A percentile compares a stretch with the other conserved stretches of the same genome.
Conservation (phyloP, 2,329 filamentous ascomycete genomes). For the Colletotrichum tofieldiae region DNA sequence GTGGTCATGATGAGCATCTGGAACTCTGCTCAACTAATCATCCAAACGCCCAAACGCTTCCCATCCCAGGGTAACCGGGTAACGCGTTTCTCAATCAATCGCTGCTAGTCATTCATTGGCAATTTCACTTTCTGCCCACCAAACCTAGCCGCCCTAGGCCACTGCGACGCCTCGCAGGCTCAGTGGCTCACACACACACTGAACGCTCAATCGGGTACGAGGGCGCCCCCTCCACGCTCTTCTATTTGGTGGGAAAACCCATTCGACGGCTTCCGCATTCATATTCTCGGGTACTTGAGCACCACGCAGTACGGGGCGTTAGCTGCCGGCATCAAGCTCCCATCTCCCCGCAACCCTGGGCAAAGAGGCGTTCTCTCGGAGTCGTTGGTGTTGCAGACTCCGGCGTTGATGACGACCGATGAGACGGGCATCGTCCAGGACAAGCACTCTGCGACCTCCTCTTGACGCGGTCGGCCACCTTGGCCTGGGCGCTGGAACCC, state of each 20-base stretch:
- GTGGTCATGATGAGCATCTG: slow-evolving; percentile 17
- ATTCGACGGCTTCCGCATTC: slow-evolving; percentile 6
- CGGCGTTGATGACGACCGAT: slow-evolving; percentile 20
- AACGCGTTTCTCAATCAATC: slow-evolving; percentile 2
- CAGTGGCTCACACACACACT: slow-evolving; percentile 18
- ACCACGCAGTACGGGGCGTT: not conserved
- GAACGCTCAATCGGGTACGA: slow-evolving; percentile 25
- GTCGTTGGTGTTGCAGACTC: slow-evolving; percentile 37
- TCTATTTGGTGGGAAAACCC: slow-evolving; percentile 33
- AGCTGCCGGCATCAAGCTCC: slow-evolving; percentile 16
- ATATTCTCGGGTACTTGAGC: too few species aligned
- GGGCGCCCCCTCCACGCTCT: slow-evolving; percentile 12
- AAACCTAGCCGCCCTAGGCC: not conserved
- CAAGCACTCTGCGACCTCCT: slow-evolving; percentile 28
- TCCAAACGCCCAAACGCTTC: slow-evolving; percentile 27
- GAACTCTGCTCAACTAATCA: slow-evolving; percentile 34
- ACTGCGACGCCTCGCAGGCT: slow-evolving; percentile 18
- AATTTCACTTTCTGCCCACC: not conserved
- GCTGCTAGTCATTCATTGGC: not conserved
- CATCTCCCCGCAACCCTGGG: slow-evolving; percentile 7
- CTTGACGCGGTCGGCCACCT: slow-evolving; percentile 22
- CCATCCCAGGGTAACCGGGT: slow-evolving; percentile 15
- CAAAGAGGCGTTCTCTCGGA: slow-evolving; percentile 15
- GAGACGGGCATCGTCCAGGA: slow-evolving; percentile 39
- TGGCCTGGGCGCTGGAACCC: slow-evolving; percentile 20